Conservation (phyloP, 805 yeast species). For the Sugiyamaella valdiviana region DNA sequence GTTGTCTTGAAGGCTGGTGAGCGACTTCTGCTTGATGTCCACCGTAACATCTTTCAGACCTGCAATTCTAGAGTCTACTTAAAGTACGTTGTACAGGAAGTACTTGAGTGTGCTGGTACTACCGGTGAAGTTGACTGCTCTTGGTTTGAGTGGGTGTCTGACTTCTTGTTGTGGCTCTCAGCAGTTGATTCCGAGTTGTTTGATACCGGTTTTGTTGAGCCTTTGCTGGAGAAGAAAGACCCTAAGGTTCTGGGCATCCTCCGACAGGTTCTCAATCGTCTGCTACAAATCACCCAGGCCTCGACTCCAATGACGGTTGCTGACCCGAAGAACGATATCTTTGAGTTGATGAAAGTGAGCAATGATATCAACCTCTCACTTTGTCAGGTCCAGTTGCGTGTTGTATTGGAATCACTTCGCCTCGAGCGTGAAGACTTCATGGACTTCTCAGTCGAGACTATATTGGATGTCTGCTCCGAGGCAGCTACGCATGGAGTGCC, state of each 20-base stretch:
- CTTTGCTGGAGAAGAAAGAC: slow-evolving; percentile 12
- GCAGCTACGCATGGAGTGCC: not conserved
- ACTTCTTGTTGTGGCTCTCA: slow-evolving; percentile 11
- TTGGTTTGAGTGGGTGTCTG: slow-evolving; percentile 9
- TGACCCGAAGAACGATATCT: slow-evolving; percentile 4
- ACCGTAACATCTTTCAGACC: slow-evolving; percentile 17
- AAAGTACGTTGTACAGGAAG: slow-evolving; percentile 13
- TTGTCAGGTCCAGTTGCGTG: slow-evolving; percentile 17
- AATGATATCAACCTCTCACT: slow-evolving; percentile 16
- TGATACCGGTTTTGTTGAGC: slow-evolving; percentile 11
- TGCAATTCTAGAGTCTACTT: slow-evolving; percentile 12
- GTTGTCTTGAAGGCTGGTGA: slow-evolving; percentile 16
- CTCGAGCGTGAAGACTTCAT: not conserved
- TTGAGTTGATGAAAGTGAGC: slow-evolving; percentile 5
- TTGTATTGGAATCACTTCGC: slow-evolving; percentile 3
- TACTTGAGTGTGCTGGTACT: slow-evolving; percentile 3
- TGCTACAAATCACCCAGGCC: not conserved
- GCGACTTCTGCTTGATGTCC: slow-evolving; percentile 18
- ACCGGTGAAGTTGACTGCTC: not conserved
- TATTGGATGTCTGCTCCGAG: slow-evolving; percentile 1
- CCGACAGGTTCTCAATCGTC: slow-evolving; percentile 1
- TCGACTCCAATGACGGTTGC: not conserved
- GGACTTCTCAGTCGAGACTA: not conserved
- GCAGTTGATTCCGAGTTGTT: slow-evolving; percentile 9
- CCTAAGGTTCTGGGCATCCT: not conserved